These are phyloP conservation scores for Tolypocladium ovalisporum DNA, from an alignment of 2,329 filamentous ascomycete genomes.

Conservation along the genomic window DNA sequence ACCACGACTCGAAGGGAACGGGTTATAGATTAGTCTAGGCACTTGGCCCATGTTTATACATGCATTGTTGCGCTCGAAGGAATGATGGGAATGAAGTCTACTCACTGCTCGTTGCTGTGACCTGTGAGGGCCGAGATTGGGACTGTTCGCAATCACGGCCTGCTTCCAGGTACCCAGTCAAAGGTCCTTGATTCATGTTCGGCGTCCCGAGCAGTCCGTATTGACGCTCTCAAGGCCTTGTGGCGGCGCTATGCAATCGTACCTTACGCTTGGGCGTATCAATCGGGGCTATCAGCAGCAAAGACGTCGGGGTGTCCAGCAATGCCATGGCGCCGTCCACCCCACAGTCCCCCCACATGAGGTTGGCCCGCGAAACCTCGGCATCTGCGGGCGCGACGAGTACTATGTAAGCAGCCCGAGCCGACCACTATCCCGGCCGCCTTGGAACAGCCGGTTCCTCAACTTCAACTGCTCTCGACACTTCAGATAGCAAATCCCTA, in stretches of 20 bases:
- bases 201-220: too few species aligned
- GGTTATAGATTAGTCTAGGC: constrained; percentile 17
- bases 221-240: too few species aligned
- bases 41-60: constrained; percentile 10
- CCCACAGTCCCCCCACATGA: neutral
- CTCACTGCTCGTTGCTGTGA: neutral
- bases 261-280: neutral
- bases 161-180: too few species aligned
- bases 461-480: neutral
- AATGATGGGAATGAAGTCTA: neutral
- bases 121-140: neutral
- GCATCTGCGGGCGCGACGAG: neutral
- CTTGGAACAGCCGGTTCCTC: neutral
- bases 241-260: too few species aligned
- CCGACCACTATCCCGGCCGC: neutral
- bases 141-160: neutral
- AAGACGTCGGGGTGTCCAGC: neutral
- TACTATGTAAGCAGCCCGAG: neutral
- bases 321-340: too few species aligned
- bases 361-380: neutral
- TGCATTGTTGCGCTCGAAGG: constrained; percentile 2
- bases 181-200: too few species aligned
- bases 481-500: too few species aligned
- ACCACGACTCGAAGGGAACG: constrained; percentile 9
- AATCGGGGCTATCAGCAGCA: neutral